Evolutionary conservation across 140 eudicot genomes (phyloP).

Genomic region (Flaveria floridana): DNA sequence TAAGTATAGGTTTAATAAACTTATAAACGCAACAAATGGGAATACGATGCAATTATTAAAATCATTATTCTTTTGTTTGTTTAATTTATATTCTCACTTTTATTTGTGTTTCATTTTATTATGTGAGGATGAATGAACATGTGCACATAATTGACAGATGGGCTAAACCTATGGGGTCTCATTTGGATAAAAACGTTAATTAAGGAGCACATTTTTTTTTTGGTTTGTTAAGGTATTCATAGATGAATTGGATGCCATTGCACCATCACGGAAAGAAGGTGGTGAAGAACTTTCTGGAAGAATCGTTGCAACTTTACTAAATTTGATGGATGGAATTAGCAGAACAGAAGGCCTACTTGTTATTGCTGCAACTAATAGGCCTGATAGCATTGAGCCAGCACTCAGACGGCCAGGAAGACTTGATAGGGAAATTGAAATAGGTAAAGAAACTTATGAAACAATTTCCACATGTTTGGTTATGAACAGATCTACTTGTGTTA

Average conservation of each 20-base stretch:
- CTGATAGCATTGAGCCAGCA: slow-evolving; percentile 90
- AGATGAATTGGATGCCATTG: slow-evolving; percentile 97
- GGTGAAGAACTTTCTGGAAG: slow-evolving; percentile 92
- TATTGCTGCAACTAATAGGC: slow-evolving; percentile 91
- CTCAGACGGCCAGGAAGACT: slow-evolving; percentile 98
- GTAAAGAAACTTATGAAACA: slow-evolving; percentile 26
- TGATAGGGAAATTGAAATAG: slow-evolving; percentile 89
- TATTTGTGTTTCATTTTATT: background rate
- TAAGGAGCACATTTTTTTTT: background rate
- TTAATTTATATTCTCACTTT: background rate
- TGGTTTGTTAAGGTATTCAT: slow-evolving; percentile 63
- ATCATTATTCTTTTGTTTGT: background rate
- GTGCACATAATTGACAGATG: background rate
- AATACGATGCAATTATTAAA: background rate
- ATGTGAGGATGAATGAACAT: background rate
- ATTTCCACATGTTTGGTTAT: background rate
- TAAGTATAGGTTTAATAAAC: background rate
- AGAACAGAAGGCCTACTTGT: slow-evolving; percentile 73
- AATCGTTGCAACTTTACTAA: slow-evolving; percentile 84
- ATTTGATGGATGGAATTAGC: slow-evolving; percentile 85
- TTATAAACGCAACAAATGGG: background rate
- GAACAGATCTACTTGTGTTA: background rate
- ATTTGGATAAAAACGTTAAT: background rate
- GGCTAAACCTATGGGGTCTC: background rate
- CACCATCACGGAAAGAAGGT: slow-evolving; percentile 93